Evolutionary conservation across 139 green algal species (phyloP).

Genomic region (Gonium pectorale): DNA sequence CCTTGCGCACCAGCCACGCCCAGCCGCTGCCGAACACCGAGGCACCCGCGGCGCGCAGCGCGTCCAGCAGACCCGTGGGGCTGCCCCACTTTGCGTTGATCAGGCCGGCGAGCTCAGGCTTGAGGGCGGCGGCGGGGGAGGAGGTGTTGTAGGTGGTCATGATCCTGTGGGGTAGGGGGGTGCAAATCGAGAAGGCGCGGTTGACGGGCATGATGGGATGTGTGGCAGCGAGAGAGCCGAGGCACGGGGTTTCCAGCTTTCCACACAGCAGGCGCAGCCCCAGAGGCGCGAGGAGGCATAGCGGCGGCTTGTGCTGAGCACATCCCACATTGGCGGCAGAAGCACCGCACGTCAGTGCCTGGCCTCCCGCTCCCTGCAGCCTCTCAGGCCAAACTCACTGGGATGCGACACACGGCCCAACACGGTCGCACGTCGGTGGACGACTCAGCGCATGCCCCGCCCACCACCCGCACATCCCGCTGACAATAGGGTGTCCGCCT

Average conservation of each 20-base stretch:
- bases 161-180: neutral
- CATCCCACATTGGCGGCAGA: neutral
- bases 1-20: conserved; percentile 9
- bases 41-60: neutral
- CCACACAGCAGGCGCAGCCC: too few relatives aligned
- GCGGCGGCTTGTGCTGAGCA: too few relatives aligned
- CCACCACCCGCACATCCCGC: neutral
- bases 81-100: conserved; percentile 29
- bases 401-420: neutral
- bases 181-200: neutral
- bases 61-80: conserved; percentile 4
- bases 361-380: too few relatives aligned
- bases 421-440: neutral
- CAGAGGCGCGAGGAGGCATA: too few relatives aligned
- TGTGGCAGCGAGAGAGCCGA: neutral
- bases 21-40: conserved; percentile 27
- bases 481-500: neutral
- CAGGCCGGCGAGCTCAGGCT: neutral
- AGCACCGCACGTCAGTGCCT: too few relatives aligned
- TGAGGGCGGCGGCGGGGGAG: neutral
- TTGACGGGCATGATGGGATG: neutral
- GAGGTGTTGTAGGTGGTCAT: conserved; percentile 36
- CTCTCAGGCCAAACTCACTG: too few relatives aligned
- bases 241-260: too few relatives aligned
- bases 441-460: neutral